A percentile compares a stretch with the other conserved stretches of the same genome.
Conservation (phyloP, 1,284 basidiomycete genomes). For the Exobasidium cylindrosporum region DNA sequence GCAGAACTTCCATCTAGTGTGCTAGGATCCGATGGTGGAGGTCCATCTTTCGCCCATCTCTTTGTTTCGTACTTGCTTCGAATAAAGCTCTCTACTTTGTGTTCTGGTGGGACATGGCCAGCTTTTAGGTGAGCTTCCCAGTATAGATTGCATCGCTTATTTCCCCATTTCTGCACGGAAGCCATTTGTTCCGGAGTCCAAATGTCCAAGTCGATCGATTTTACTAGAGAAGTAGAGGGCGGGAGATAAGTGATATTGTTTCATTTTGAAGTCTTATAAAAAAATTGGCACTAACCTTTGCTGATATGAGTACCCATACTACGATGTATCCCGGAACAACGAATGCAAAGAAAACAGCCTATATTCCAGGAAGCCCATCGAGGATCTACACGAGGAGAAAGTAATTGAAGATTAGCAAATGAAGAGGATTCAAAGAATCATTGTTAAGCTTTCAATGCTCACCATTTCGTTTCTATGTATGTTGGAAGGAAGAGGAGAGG, state of each 20-base stretch:
- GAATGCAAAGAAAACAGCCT: conserved; percentile 91
- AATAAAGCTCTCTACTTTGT: conserved; percentile 98
- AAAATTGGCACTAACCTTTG: conserved; percentile 25
- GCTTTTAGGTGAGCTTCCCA: conserved; percentile 95
- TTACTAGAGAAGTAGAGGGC: conserved; percentile 62
- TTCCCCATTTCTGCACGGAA: conserved; percentile 78
- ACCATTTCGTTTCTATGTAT: conserved; percentile 24
- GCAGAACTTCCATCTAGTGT: conserved; percentile 64
- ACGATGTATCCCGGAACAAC: conserved; percentile 96
- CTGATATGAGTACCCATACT: conserved; percentile 86
- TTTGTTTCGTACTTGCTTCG: conserved; percentile 92
- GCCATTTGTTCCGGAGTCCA: conserved; percentile 99
- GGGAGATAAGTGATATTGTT: background rate
- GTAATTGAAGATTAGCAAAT: too few species aligned
- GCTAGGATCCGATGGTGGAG: conserved; percentile 76
- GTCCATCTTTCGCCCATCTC: conserved; percentile 87
- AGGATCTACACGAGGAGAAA: conserved; percentile 79
- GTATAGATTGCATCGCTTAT: conserved; percentile 83
- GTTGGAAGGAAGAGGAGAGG: background rate
- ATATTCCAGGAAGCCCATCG: conserved; percentile 98
- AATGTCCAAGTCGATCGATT: conserved; percentile 93
- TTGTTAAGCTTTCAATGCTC: too few species aligned
- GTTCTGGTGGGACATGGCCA: conserved; percentile 89
- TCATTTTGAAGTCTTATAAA: background rate
- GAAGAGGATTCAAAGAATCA: too few species aligned